Evolutionary conservation across 2,329 filamentous ascomycete species (phyloP), one percentile per base, ranked within the genome.

Genomic region (Zasmidium citrigriseum): DNA sequence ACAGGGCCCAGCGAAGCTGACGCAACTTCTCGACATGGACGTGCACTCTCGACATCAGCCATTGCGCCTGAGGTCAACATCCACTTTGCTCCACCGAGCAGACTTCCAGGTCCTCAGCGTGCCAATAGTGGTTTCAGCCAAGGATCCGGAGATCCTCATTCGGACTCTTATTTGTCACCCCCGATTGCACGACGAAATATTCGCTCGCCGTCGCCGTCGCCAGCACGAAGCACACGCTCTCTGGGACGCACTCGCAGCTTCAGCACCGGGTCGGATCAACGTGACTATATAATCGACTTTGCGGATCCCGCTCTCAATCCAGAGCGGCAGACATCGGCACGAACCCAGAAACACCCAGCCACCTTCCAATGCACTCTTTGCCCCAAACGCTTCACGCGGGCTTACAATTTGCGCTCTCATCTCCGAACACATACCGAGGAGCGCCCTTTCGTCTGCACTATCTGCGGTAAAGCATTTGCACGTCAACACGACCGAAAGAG

Each of bases 371-470:
- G 95, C 74, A 90, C 78, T 11, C 80, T 98, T 7, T 99, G 95
- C 68, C 93, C 95, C 0, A 99, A 99, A 75, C 87, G 91, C 16
- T 99, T 99, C 72, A 99, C 95, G 0, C 85, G 95, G 57, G 95
- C 95, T 0, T 99, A 99, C 77, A 99, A 99, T 70, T 79, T 99
- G 55, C 90, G 95, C 14, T 98, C 93, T 45, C 95, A 99, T 77
- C 77, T 98, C 59, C 89, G 95, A 48, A 99, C 95, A 0, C 95
- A 99, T 72, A 99, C 95, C n/a, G 95, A 99, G 70, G 95, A 99
- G 79, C 86, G 95, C 48, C 95, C 95, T 0, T 99, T 98, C 70
- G 93, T 98, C 2, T 99, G 95, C 72, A 97, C 91, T 0, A 91
- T 98, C 10, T 99, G 95, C 67, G 91, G 91, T 53, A 99, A 99